A percentile compares a stretch with the other conserved stretches of the same genome.
These are phyloP conservation scores for Aureobasidium sp. DNA, from an alignment of 2,329 filamentous ascomycete species.

Conservation along the genomic window DNA sequence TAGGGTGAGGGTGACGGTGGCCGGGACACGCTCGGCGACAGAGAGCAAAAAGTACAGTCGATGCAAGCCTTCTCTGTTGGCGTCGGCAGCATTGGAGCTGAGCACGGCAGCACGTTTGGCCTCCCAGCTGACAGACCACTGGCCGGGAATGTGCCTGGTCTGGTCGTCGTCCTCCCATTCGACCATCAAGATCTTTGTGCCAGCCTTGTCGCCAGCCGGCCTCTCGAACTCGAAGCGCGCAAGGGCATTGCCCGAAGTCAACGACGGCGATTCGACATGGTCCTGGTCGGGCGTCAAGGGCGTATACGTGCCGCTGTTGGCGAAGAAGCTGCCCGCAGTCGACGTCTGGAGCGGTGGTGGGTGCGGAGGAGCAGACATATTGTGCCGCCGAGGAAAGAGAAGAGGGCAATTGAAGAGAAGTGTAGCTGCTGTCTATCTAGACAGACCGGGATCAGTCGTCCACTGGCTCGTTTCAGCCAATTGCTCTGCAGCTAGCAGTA, in stretches of 20 bases:
- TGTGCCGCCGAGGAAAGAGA: background rate
- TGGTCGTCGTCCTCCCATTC: constrained; percentile 69
- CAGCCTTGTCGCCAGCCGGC: constrained; percentile 76
- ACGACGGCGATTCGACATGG: constrained; percentile 41
- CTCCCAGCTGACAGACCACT: constrained; percentile 79
- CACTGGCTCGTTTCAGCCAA: background rate
- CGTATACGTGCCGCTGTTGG: constrained; percentile 10
- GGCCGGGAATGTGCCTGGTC: constrained; percentile 41
- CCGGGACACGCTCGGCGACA: constrained; percentile 63
- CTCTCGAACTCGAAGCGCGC: constrained; percentile 83
- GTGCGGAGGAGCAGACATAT: background rate
- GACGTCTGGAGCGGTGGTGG: constrained; percentile 1
- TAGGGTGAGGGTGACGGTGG: constrained; percentile 60
- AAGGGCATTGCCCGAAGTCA: constrained; percentile 52
- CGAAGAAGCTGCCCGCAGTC: background rate
- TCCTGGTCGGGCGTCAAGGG: constrained; percentile 23
- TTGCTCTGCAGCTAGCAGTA: background rate
- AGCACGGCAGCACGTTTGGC: constrained; percentile 60
- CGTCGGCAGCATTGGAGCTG: constrained; percentile 55
- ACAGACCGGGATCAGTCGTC: background rate
- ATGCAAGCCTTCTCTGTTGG: constrained; percentile 36
- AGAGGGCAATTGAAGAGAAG: background rate
- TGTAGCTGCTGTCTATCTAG: background rate
- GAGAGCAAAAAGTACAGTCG: constrained; percentile 77
- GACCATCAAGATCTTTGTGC: constrained; percentile 88